These are phyloP conservation scores for Anthracocystis panici-leucophaei DNA, from an alignment of 1,284 basidiomycete species.

Conservation along the genomic window DNA sequence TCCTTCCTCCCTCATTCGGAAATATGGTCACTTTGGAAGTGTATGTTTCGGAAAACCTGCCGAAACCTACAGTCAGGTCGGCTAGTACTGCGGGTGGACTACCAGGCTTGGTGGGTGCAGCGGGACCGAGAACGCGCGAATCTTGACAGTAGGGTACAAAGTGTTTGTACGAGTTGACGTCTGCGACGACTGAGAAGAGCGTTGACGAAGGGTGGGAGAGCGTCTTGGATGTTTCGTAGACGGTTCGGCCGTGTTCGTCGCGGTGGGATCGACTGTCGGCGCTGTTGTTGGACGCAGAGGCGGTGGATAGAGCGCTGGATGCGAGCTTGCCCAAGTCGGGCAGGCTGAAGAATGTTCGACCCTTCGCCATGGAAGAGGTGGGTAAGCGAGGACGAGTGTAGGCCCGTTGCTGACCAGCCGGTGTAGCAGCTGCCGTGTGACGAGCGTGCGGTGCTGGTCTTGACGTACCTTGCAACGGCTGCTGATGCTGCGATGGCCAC, in stretches of 20 bases:
- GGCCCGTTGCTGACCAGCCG: conserved; percentile 24
- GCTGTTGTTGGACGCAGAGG: not conserved
- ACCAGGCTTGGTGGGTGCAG: not conserved
- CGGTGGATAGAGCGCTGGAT: conserved; percentile 23
- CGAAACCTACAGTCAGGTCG: conserved; percentile 88
- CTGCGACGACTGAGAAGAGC: conserved; percentile 86
- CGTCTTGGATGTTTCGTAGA: conserved; percentile 40
- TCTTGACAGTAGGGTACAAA: conserved; percentile 91
- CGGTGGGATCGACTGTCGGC: conserved; percentile 23
- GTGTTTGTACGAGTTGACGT: conserved; percentile 84
- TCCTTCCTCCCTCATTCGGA: conserved; percentile 75
- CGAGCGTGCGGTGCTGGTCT: conserved; percentile 15
- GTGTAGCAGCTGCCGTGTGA: conserved; percentile 14
- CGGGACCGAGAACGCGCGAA: conserved; percentile 76
- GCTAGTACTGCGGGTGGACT: conserved; percentile 72
- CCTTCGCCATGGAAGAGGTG: not conserved
- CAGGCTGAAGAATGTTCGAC: conserved; percentile 41
- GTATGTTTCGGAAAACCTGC: conserved; percentile 87
- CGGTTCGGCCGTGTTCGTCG: conserved; percentile 31
- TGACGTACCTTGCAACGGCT: conserved; percentile 17
- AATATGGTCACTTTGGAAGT: conserved; percentile 82
- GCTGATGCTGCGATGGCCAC: conserved; percentile 19
- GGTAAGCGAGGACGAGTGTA: not conserved
- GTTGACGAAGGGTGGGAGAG: conserved; percentile 71
- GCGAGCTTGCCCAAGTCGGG: conserved; percentile 49